phyloP scores from a whole-genome alignment of 2,329 filamentous ascomycete genomes.

The Fusarium sp. region DNA sequence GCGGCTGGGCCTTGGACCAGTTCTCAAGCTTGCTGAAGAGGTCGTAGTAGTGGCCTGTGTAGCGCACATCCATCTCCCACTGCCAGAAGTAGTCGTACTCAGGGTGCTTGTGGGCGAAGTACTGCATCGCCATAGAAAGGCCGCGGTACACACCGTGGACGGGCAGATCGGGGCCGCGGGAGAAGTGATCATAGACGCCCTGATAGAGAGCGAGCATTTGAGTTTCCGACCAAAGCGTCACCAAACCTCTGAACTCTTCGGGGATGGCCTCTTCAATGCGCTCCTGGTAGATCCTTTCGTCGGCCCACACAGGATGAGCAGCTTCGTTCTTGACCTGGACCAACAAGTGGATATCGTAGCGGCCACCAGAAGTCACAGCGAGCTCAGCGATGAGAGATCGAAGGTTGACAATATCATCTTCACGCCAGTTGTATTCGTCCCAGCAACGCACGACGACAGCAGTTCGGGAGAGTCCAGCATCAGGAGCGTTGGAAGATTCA shows the following conservation, averaged over 20 bases:
- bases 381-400: slow-evolving; percentile 88
- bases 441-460: slow-evolving; percentile 86
- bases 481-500: slow-evolving; percentile 6
- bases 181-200: slow-evolving; percentile 82
- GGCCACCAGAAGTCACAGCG: slow-evolving; percentile 81
- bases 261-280: slow-evolving; percentile 78
- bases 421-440: slow-evolving; percentile 82
- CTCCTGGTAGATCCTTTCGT: slow-evolving; percentile 74
- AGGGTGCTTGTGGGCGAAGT: slow-evolving; percentile 88
- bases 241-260: slow-evolving; percentile 87
- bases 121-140: slow-evolving; percentile 93
- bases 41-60: slow-evolving; percentile 88
- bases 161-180: slow-evolving; percentile 74
- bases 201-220: slow-evolving; percentile 95
- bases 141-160: slow-evolving; percentile 94
- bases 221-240: slow-evolving; percentile 91
- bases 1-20: slow-evolving; percentile 79
- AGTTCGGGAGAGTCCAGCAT: slow-evolving; percentile 59
- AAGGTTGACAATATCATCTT: slow-evolving; percentile 84
- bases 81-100: slow-evolving; percentile 96
- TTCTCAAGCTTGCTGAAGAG: slow-evolving; percentile 75
- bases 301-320: slow-evolving; percentile 81
- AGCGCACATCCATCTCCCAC: slow-evolving; percentile 94
- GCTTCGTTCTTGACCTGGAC: slow-evolving; percentile 86
- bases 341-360: slow-evolving; percentile 88